These are phyloP conservation scores for Chalaropsis thielavioides DNA, from an alignment of 2,329 filamentous ascomycete species.

Conservation along the genomic window DNA sequence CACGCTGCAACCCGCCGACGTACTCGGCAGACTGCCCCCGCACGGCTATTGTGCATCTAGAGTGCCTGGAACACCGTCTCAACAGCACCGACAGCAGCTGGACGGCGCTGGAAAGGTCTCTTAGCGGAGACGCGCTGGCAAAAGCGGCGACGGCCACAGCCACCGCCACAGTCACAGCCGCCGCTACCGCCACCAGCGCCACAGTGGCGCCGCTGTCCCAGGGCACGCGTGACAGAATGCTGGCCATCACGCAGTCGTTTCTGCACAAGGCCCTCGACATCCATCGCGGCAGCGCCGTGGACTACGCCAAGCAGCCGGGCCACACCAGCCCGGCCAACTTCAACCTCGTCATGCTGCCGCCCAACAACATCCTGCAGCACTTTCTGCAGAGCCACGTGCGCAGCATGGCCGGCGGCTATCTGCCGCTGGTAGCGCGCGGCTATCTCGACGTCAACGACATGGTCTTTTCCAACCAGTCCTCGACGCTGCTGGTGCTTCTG, in stretches of 20 bases:
- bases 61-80: conserved; percentile 36
- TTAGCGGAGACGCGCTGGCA: conserved; percentile 22
- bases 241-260: conserved; percentile 58
- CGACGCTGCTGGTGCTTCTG: conserved; percentile 50
- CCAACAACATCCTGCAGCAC: conserved; percentile 50
- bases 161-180: conserved; percentile 2
- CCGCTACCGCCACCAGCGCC: conserved; percentile 26
- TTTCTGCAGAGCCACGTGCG: conserved; percentile 53
- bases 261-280: conserved; percentile 57
- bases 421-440: conserved; percentile 45
- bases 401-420: conserved; percentile 51
- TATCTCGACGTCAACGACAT: conserved; percentile 52
- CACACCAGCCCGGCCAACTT: conserved; percentile 37
- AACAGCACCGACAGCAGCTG: conserved; percentile 33
- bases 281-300: conserved; percentile 33
- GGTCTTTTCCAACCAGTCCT: conserved; percentile 50
- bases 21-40: conserved; percentile 33
- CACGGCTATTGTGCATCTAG: conserved; percentile 37
- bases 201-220: conserved; percentile 33
- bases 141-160: background rate
- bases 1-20: conserved; percentile 34
- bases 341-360: conserved; percentile 51
- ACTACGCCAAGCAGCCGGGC: conserved; percentile 24
- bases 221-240: conserved; percentile 49
- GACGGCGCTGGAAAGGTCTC: conserved; percentile 30